Conservation (phyloP, 2,329 filamentous ascomycete genomes). For the Magnaporthiopsis rhizophila region DNA sequence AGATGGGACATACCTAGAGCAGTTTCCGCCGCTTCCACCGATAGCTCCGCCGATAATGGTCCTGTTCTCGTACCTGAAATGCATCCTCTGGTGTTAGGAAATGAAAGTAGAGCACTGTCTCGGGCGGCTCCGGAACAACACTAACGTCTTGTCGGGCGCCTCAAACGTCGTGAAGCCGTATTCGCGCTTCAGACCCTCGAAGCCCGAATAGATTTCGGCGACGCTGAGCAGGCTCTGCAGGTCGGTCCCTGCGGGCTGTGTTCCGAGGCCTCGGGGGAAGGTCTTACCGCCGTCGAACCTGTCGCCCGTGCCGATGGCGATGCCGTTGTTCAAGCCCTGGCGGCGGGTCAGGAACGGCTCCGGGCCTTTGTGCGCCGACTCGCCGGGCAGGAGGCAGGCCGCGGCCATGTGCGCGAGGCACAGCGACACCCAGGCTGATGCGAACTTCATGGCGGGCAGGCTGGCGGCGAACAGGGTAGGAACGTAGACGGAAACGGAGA, state of each 20-base stretch:
- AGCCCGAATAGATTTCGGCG: conserved; percentile 34
- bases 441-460: conserved; percentile 6
- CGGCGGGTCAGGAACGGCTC: conserved; percentile 9
- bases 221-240: conserved; percentile 37
- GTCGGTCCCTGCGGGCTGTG: conserved; percentile 24
- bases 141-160: conserved; percentile 31
- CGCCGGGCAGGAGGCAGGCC: conserved; percentile 31
- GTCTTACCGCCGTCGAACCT: conserved; percentile 31
- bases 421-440: conserved; percentile 2
- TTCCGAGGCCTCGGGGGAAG: conserved; percentile 28
- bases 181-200: conserved; percentile 31
- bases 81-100: neutral
- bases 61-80: conserved; percentile 25
- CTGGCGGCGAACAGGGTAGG: neutral
- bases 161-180: conserved; percentile 33
- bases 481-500: neutral
- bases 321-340: conserved; percentile 14
- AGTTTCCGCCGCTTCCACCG: conserved; percentile 27
- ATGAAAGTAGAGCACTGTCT: neutral
- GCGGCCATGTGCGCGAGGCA: conserved; percentile 7
- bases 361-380: conserved; percentile 14
- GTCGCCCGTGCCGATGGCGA: conserved; percentile 34
- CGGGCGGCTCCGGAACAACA: neutral
- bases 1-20: conserved; percentile 16
- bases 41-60: conserved; percentile 25